A percentile compares a stretch with the other conserved stretches of the same genome.
phyloP scores from a whole-genome alignment of 208 protist species.

The Entamoeba invadens region DNA sequence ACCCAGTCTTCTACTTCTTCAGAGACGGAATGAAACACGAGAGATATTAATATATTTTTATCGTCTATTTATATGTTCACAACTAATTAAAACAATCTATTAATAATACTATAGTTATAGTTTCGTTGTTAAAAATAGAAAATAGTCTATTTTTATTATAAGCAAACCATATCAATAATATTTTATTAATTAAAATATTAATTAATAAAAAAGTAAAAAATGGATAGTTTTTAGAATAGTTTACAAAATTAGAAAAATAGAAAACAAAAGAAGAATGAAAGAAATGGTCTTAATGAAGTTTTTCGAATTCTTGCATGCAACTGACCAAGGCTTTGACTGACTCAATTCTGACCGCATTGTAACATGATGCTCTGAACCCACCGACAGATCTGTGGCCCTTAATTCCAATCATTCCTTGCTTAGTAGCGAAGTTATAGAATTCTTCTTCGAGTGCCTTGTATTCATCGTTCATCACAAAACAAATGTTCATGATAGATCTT shows the following conservation, averaged over 20 bases:
- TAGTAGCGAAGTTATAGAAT: slow-evolving; percentile 44
- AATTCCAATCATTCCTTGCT: slow-evolving; percentile 37
- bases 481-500: slow-evolving; percentile 55
- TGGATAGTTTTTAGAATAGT: too few species aligned
- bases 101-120: too few species aligned
- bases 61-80: too few species aligned
- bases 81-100: too few species aligned
- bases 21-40: neutral
- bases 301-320: slow-evolving; percentile 51
- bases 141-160: too few species aligned
- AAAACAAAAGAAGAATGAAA: too few species aligned
- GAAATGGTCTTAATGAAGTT: too few species aligned
- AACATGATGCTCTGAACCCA: slow-evolving; percentile 51
- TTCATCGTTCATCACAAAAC: slow-evolving; percentile 32
- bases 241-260: too few species aligned
- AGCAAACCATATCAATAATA: too few species aligned
- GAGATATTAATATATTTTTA: neutral
- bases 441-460: slow-evolving; percentile 37
- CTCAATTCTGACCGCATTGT: slow-evolving; percentile 50
- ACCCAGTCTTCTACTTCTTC: neutral
- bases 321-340: slow-evolving; percentile 31
- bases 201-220: too few species aligned
- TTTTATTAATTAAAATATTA: too few species aligned
- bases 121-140: too few species aligned
- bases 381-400: slow-evolving; percentile 58